Percentiles rank a stretch among this genome's conserved stretches.
Evolutionary conservation across 441 rosid species (phyloP).

Genomic region (Metrosideros polymorpha): DNA sequence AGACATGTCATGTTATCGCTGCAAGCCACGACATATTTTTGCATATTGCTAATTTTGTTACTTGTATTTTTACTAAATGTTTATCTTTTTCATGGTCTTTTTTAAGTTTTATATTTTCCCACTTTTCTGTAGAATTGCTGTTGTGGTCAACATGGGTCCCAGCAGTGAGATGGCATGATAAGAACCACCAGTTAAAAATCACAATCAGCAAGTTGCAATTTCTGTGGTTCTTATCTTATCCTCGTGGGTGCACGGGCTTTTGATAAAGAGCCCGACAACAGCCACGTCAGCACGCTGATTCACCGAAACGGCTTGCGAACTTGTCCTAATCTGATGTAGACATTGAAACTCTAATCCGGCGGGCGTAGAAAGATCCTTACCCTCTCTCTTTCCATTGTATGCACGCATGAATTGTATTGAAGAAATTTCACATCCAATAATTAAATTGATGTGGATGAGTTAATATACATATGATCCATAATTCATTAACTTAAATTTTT

Average conservation of each 20-base stretch:
- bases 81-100: too few species aligned
- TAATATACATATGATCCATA: too few species aligned
- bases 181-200: conserved; percentile 12
- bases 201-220: background rate
- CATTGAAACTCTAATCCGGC: background rate
- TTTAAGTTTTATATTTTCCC: background rate
- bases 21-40: background rate
- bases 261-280: background rate
- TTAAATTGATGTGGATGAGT: too few species aligned
- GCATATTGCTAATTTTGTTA: background rate
- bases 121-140: background rate
- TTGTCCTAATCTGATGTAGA: background rate
- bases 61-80: background rate
- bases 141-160: conserved; percentile 2
- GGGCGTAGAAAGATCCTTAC: background rate
- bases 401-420: too few species aligned
- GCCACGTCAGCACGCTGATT: background rate
- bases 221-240: conserved; percentile 6
- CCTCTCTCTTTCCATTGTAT: background rate
- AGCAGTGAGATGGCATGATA: conserved; percentile 22
- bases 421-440: too few species aligned
- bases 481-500: too few species aligned
- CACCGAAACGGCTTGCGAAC: background rate
- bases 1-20: background rate
- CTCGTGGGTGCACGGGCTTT: background rate